Evolutionary conservation across 306 rosid species (phyloP).

Genomic region (Ziziphus jujuba): DNA sequence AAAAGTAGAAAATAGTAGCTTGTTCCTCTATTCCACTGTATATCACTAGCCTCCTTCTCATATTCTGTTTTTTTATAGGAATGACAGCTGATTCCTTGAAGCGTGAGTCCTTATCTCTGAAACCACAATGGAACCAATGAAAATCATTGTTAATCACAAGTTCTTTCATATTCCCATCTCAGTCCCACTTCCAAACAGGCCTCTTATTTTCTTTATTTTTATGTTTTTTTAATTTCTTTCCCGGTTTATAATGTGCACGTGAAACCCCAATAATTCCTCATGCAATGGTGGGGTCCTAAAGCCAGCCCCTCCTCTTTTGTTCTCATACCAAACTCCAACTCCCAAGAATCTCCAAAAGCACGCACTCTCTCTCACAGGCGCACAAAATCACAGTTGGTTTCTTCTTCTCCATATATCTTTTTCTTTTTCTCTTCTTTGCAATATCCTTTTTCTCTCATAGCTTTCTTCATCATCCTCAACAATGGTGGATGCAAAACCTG

Average conservation of each 20-base stretch:
- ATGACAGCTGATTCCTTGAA: constrained; percentile 7
- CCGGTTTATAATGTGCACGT: constrained; percentile 34
- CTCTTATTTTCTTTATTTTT: neutral
- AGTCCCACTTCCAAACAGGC: too few species aligned
- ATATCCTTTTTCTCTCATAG: neutral
- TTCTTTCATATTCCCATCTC: too few species aligned
- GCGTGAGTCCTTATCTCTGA: constrained; percentile 4
- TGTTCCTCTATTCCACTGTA: too few species aligned
- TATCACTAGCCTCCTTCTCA: too few species aligned
- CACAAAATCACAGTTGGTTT: neutral
- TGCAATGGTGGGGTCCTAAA: constrained; percentile 78
- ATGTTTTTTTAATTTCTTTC: constrained; percentile 17
- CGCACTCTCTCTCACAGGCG: neutral
- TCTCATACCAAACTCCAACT: constrained; percentile 67
- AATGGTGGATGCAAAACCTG: constrained; percentile 35
- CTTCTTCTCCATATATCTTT: constrained; percentile 14
- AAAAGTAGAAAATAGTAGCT: too few species aligned
- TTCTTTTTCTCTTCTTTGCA: constrained; percentile 17
- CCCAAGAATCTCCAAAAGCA: constrained; percentile 52
- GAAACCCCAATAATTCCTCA: constrained; percentile 86
- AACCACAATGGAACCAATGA: constrained; percentile 1
- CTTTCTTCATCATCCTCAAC: constrained; percentile 18
- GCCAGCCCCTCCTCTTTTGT: constrained; percentile 81
- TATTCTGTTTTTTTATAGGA: too few species aligned
- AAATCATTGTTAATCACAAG: constrained; percentile 3